phyloP scores from a whole-genome alignment of 2,329 filamentous ascomycete species.

The Myriangium duriaei region DNA sequence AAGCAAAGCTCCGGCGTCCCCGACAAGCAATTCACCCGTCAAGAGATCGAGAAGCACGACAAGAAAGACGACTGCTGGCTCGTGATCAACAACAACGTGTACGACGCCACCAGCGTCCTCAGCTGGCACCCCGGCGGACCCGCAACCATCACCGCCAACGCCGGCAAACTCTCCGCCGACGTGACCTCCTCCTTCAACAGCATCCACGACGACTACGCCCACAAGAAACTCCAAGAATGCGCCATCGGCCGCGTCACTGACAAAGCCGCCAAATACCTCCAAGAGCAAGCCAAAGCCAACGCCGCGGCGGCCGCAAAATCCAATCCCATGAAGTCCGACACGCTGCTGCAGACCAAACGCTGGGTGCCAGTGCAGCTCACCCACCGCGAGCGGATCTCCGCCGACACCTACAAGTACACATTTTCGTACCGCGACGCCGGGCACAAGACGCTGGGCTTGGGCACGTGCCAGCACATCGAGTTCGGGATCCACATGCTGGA shows the following conservation, averaged over 20 bases:
- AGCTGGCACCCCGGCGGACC: constrained; percentile 41
- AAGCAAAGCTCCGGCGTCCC: constrained; percentile 35
- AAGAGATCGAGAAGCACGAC: constrained; percentile 42
- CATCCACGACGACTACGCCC: constrained; percentile 40
- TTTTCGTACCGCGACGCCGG: constrained; percentile 32
- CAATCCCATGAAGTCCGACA: constrained; percentile 20
- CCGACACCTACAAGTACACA: constrained; percentile 36
- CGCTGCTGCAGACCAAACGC: constrained; percentile 31
- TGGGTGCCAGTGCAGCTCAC: constrained; percentile 36
- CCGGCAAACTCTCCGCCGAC: constrained; percentile 37
- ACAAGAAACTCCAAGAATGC: constrained; percentile 40
- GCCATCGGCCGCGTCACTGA: constrained; percentile 37
- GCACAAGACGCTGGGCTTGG: constrained; percentile 33
- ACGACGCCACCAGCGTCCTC: constrained; percentile 37
- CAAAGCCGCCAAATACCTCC: constrained; percentile 36
- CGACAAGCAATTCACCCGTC: constrained; percentile 39
- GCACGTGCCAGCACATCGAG: too few relatives aligned
- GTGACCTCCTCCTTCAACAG: constrained; percentile 38
- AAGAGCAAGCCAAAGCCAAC: too few relatives aligned
- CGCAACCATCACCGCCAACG: constrained; percentile 37
- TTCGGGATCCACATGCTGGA: too few relatives aligned
- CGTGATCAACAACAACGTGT: constrained; percentile 40
- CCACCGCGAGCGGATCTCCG: constrained; percentile 27
- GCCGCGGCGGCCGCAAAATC: constrained; percentile 30
- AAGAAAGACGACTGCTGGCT: constrained; percentile 40